Conservation (phyloP, 2,329 filamentous ascomycete species). For the Alternaria panax region DNA sequence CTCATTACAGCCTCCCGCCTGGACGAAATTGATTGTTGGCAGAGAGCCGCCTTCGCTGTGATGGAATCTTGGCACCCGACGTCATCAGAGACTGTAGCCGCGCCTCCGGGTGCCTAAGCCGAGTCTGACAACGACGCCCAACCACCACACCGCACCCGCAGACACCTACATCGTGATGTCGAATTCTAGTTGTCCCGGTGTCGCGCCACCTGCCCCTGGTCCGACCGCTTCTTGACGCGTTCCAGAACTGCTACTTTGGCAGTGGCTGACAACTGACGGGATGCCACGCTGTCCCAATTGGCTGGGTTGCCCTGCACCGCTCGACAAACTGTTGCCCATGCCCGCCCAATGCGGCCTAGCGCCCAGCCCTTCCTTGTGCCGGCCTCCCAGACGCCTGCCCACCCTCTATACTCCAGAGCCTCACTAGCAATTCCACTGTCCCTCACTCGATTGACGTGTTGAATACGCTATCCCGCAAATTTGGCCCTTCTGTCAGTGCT, state of each 20-base stretch:
- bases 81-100: conserved; percentile 19
- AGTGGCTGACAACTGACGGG: background rate
- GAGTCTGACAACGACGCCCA: conserved; percentile 1
- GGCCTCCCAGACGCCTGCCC: background rate
- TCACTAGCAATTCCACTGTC: conserved; percentile 3
- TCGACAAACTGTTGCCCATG: background rate
- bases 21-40: conserved; percentile 20
- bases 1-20: conserved; percentile 8
- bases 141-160: background rate
- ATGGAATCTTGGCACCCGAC: conserved; percentile 11
- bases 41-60: conserved; percentile 3
- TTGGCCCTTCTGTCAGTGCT: background rate
- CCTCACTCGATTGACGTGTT: conserved; percentile 5
- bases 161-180: background rate
- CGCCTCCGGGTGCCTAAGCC: conserved; percentile 5
- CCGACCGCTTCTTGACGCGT: background rate
- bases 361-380: background rate
- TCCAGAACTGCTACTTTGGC: background rate
- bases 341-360: background rate
- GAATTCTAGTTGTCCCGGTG: background rate
- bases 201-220: background rate
- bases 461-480: conserved; percentile 7
- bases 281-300: conserved; percentile 13
- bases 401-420: conserved; percentile 2
- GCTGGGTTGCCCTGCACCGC: conserved; percentile 6